A percentile compares a stretch with the other conserved stretches of the same genome.
Evolutionary conservation across 2,329 filamentous ascomycete species (phyloP).

Genomic region (Neofusicoccum parvum): DNA sequence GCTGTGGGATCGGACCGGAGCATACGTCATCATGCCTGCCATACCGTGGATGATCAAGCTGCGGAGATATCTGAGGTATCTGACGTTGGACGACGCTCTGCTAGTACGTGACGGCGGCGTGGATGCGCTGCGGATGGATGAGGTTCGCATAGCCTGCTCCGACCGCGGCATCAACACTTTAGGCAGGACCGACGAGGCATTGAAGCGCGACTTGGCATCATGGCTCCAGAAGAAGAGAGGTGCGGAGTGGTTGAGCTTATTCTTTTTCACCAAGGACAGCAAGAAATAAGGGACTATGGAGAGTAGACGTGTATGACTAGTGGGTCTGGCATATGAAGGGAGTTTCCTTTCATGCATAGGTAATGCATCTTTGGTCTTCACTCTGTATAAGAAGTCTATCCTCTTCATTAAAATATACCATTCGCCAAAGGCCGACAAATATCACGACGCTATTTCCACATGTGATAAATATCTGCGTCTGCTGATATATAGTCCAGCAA

Average conservation of each 20-base stretch:
- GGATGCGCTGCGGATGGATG: slow-evolving; percentile 59
- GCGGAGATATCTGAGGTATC: slow-evolving; percentile 56
- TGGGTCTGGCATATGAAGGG: too few relatives aligned
- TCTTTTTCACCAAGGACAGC: not conserved
- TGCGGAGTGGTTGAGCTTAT: not conserved
- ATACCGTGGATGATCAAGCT: slow-evolving; percentile 56
- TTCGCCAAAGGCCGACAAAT: too few relatives aligned
- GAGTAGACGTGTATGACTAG: too few relatives aligned
- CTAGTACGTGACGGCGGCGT: slow-evolving; percentile 66
- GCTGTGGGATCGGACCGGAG: slow-evolving; percentile 46
- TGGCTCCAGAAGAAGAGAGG: not conserved
- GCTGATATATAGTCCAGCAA: too few relatives aligned
- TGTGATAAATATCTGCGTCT: too few relatives aligned
- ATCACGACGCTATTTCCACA: too few relatives aligned
- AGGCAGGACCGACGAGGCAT: slow-evolving; percentile 38
- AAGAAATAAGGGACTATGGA: not conserved
- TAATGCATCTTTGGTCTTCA: too few relatives aligned
- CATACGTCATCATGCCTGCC: slow-evolving; percentile 51
- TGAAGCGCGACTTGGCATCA: slow-evolving; percentile 39
- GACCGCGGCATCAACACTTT: slow-evolving; percentile 67
- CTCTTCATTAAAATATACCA: too few relatives aligned
- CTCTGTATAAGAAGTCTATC: too few relatives aligned
- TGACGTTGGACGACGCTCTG: slow-evolving; percentile 71
- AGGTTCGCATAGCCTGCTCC: slow-evolving; percentile 70
- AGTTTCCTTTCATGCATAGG: too few relatives aligned